phyloP scores from a whole-genome alignment of 768 basidiomycete genomes.

The Mycena chlorophos region DNA sequence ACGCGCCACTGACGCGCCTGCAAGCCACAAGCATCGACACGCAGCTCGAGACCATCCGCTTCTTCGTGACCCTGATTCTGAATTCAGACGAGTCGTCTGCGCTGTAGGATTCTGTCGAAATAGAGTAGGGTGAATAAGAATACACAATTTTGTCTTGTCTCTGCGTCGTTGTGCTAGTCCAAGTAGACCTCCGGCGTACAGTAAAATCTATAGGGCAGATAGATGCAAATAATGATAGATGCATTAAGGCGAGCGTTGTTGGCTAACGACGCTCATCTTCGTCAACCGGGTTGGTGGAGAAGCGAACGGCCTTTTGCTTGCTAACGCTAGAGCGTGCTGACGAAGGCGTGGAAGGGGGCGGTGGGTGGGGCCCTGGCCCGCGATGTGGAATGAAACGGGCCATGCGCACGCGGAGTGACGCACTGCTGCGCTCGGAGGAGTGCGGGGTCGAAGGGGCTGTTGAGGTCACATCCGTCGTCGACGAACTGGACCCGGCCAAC shows the following conservation, averaged over 20 bases:
- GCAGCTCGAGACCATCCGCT: constrained; percentile 42
- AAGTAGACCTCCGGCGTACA: not conserved
- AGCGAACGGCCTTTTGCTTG: constrained; percentile 23
- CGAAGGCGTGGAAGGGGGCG: constrained; percentile 26
- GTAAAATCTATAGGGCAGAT: not conserved
- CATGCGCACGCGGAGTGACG: constrained; percentile 19
- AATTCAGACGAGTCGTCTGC: constrained; percentile 41
- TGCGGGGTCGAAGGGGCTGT: constrained; percentile 16
- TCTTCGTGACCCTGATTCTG: constrained; percentile 45
- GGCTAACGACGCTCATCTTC: constrained; percentile 10
- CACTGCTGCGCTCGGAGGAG: constrained; percentile 21
- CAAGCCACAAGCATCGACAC: too few relatives aligned
- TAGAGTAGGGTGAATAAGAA: constrained; percentile 3
- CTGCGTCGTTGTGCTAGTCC: too few relatives aligned
- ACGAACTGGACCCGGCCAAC: constrained; percentile 1
- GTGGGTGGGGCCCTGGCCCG: constrained; percentile 33
- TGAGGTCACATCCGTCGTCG: constrained; percentile 20
- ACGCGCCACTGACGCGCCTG: too few relatives aligned
- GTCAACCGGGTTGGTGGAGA: constrained; percentile 15
- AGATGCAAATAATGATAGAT: constrained; percentile 20
- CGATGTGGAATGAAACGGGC: constrained; percentile 49
- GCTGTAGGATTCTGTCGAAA: not conserved
- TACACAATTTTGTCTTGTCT: constrained; percentile 13
- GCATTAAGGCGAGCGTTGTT: not conserved
- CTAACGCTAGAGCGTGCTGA: constrained; percentile 19